phyloP scores from a whole-genome alignment of 768 basidiomycete genomes.

The Hygrophoropsis aurantiaca region DNA sequence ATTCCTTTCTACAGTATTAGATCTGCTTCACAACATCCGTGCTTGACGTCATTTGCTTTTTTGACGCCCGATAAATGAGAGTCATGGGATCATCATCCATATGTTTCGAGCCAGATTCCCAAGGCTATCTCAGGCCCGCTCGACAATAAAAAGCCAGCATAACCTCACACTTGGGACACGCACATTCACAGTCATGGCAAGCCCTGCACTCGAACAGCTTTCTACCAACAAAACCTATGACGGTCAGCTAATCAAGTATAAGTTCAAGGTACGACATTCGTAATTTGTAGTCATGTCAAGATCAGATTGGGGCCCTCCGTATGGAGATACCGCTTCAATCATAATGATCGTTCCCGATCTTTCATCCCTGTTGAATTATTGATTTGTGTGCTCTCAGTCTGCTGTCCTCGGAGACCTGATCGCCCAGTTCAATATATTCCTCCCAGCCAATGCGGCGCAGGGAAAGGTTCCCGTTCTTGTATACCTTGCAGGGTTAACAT shows the following conservation, averaged over 20 bases:
- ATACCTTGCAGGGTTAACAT: conserved; percentile 88
- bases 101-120: background rate
- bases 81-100: background rate
- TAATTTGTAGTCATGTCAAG: background rate
- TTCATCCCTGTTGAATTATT: background rate
- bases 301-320: background rate
- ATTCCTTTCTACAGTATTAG: too few relatives aligned
- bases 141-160: too few relatives aligned
- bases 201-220: conserved; percentile 55
- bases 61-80: background rate
- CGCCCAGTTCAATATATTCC: conserved; percentile 86
- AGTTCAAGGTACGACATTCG: conserved; percentile 59
- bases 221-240: conserved; percentile 79
- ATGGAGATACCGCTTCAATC: background rate
- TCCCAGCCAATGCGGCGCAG: conserved; percentile 62
- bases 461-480: conserved; percentile 70
- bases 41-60: too few relatives aligned
- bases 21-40: too few relatives aligned
- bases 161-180: too few relatives aligned
- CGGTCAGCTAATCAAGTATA: conserved; percentile 84
- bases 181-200: too few relatives aligned
- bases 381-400: conserved; percentile 46
- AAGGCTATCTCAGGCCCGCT: background rate
- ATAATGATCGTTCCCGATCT: background rate
- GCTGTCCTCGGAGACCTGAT: conserved; percentile 63